phyloP scores from a whole-genome alignment of 352 stramenopile species.

The Pythium vanterpoolii region DNA sequence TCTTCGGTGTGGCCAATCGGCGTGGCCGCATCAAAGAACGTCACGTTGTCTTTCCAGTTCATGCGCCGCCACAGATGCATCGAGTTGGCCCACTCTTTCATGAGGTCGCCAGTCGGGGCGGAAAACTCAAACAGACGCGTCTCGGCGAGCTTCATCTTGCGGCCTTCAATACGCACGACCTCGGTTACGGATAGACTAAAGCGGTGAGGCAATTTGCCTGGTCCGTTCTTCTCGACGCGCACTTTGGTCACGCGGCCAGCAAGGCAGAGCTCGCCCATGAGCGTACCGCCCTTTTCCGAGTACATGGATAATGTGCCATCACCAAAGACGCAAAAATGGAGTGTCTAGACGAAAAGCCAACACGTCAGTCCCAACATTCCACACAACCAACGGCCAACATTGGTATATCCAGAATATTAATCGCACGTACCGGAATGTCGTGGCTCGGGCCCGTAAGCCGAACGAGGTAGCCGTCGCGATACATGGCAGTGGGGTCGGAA shows the following conservation, averaged over 20 bases:
- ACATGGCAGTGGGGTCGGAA: constrained; percentile 39
- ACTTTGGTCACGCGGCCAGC: constrained; percentile 75
- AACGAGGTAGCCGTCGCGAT: constrained; percentile 77
- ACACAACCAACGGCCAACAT: background rate
- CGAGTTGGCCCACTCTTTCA: constrained; percentile 86
- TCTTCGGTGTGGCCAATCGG: constrained; percentile 58
- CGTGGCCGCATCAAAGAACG: constrained; percentile 66
- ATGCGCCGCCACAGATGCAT: constrained; percentile 81
- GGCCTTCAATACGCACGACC: constrained; percentile 72
- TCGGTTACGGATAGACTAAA: constrained; percentile 67
- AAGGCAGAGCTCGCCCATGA: constrained; percentile 59
- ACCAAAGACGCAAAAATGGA: constrained; percentile 78
- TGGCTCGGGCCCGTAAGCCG: constrained; percentile 48
- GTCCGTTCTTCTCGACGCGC: constrained; percentile 58
- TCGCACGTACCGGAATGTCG: constrained; percentile 43
- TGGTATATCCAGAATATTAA: too few species aligned
- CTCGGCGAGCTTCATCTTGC: constrained; percentile 75
- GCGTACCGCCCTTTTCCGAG: constrained; percentile 66
- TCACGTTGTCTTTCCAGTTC: constrained; percentile 88
- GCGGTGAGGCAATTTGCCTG: constrained; percentile 68
- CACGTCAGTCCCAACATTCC: background rate
- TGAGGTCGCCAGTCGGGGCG: constrained; percentile 64
- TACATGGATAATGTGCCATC: constrained; percentile 71
- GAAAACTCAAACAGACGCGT: constrained; percentile 62
- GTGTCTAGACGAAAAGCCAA: constrained; percentile 25